These are phyloP conservation scores for Trypanosoma melophagium DNA, from an alignment of 208 protist genomes.

Conservation along the genomic window DNA sequence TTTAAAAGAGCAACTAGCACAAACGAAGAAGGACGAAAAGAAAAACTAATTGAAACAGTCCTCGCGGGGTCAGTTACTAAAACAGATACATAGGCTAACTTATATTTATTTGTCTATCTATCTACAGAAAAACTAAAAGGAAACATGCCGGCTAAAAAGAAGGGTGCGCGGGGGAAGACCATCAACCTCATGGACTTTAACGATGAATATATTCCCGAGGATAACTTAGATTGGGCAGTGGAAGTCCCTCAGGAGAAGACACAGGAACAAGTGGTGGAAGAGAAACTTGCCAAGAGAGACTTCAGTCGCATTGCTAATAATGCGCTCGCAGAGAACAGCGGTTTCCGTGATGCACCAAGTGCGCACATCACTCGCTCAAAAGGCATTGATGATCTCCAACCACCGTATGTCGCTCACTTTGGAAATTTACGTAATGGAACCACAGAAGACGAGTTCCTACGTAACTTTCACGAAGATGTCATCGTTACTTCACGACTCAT, in stretches of 20 bases:
- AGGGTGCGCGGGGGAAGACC: conserved; percentile 77
- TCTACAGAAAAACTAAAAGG: background rate
- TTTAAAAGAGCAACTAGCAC: background rate
- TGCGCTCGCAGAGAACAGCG: conserved; percentile 45
- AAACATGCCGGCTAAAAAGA: conserved; percentile 68
- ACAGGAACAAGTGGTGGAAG: conserved; percentile 44
- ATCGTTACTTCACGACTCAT: conserved; percentile 70
- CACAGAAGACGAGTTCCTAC: conserved; percentile 74
- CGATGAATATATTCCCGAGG: conserved; percentile 74
- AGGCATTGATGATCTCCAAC: conserved; percentile 50
- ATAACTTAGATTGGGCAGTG: conserved; percentile 76
- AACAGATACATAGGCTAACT: too few species aligned
- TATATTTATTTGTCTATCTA: background rate
- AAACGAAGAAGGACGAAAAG: too few species aligned
- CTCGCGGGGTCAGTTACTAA: too few species aligned
- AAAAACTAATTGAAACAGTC: too few species aligned
- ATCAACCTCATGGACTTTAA: conserved; percentile 80
- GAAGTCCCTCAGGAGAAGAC: conserved; percentile 67
- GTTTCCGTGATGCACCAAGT: conserved; percentile 49
- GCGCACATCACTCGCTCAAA: conserved; percentile 18
- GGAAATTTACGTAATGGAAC: conserved; percentile 84
- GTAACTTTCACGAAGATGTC: conserved; percentile 52
- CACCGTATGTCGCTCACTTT: conserved; percentile 80
- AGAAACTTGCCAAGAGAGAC: conserved; percentile 55
- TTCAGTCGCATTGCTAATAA: conserved; percentile 75